Base-by-base conservation (phyloP, 225 moss, liverwort and hornwort genomes). In the Lunularia cruciata region DNA sequence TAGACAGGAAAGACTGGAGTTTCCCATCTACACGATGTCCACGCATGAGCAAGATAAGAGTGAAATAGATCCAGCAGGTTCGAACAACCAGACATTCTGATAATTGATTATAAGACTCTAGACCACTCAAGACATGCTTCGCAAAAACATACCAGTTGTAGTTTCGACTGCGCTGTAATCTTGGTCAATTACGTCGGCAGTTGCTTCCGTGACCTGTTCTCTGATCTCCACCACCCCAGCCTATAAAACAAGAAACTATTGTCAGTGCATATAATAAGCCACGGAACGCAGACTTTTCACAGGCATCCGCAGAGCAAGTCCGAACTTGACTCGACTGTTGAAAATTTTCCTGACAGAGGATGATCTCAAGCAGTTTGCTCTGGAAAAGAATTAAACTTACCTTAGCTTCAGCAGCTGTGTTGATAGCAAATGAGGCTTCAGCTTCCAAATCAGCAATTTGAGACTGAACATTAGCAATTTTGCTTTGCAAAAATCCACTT, bases 401-500 rank as follows among this genome's bases (percentile, higher is more conserved):
- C 73, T 90, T 92, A 57, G 93, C 96, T 81, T 98, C 96, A 23
- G 84, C 88, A 55, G 96, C 93, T 68, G 93, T 86, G 71, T 83
- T 79, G 70, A 58, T 77, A 31, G 76, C 89, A 80, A 98, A 98
- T 10, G 89, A 69, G 46, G 83, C 85, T 69, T 98, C 93, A 22
- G 84, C 91, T 74, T 93, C 81, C 26, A 98, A 87, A 77, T 98
- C 93, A 68, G 85, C 79, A 26, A 98, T 80, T 71, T 93, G 87
- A 37, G 83, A 72, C 67, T 85, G 73, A 25, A 85, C 72, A 39
- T 59, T 65, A 43, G 70, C 75, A 30, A 91, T 84, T 68, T 98
- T 87, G 34, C 47, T 53, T 12, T 73, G 39, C 37, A 98, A 68
- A 47, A 84, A 85, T 36, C 81, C 72, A 67, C 86, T 81, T 56